Percentiles rank a stretch among this genome's conserved stretches.
Conservation (phyloP, 225 moss, liverwort and hornwort species). For the Pseudoscleropodium purum region DNA sequence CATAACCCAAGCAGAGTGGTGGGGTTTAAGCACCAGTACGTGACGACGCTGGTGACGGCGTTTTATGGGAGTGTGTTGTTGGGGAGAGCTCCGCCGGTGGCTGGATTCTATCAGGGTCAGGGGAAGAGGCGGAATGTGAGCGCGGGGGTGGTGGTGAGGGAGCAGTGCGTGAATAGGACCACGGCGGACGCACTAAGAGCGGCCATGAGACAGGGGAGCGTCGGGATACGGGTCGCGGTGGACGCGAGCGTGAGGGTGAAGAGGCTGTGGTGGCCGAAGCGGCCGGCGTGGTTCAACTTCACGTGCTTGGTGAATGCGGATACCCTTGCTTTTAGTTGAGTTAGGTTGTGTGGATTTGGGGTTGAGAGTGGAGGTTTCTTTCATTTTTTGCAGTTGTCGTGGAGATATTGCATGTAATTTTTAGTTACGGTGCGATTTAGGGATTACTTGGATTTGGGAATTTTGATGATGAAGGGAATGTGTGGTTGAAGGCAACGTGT, state of each 20-base stretch:
- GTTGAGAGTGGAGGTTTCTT: not conserved
- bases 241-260: not conserved
- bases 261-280: not conserved
- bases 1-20: not conserved
- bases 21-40: not conserved
- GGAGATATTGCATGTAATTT: not conserved
- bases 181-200: not conserved
- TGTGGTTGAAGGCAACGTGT: not conserved
- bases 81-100: not conserved
- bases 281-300: not conserved
- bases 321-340: not conserved
- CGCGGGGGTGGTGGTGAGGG: not conserved
- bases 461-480: not conserved
- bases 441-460: not conserved
- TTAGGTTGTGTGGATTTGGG: not conserved
- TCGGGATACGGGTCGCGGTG: not conserved
- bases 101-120: not conserved
- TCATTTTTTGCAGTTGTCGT: not conserved
- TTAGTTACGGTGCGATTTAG: not conserved
- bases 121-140: not conserved
- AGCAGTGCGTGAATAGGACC: not conserved
- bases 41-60: not conserved
- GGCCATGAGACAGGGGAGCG: not conserved
- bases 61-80: not conserved
- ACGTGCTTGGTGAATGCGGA: not conserved